Evolutionary conservation across 1,139 yeast species (phyloP).

Genomic region (Nakaseomyces nivariensis): DNA sequence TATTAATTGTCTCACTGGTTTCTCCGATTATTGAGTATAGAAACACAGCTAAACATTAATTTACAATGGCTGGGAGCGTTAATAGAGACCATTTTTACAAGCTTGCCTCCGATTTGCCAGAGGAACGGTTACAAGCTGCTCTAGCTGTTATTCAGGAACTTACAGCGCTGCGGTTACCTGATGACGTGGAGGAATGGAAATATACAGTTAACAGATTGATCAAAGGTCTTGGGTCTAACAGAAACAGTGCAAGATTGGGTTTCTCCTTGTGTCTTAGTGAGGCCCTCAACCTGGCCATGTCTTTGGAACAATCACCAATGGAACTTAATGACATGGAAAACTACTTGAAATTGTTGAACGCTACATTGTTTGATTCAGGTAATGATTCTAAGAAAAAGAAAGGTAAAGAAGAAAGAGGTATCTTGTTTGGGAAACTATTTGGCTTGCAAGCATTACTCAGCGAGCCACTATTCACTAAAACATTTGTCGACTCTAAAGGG

Average conservation of each 20-base stretch:
- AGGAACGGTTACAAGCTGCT: slow-evolving; percentile 68
- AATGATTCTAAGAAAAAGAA: slow-evolving; percentile 39
- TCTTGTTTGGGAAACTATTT: slow-evolving; percentile 73
- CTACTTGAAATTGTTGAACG: slow-evolving; percentile 36
- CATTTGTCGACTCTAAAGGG: slow-evolving; percentile 32
- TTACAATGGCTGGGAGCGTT: slow-evolving; percentile 33
- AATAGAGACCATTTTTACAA: slow-evolving; percentile 69
- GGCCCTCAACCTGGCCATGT: slow-evolving; percentile 40
- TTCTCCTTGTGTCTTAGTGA: slow-evolving; percentile 85
- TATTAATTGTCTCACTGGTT: too few relatives aligned
- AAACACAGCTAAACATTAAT: too few relatives aligned
- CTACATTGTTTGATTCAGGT: slow-evolving; percentile 28
- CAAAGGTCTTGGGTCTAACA: slow-evolving; percentile 70
- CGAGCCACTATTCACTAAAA: slow-evolving; percentile 31
- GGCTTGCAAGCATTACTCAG: slow-evolving; percentile 72
- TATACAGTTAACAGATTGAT: slow-evolving; percentile 72
- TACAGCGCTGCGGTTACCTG: slow-evolving; percentile 23
- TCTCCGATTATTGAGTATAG: too few relatives aligned
- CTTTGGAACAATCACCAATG: slow-evolving; percentile 15
- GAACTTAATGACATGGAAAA: slow-evolving; percentile 17
- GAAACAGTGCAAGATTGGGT: slow-evolving; percentile 81
- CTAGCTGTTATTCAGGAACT: slow-evolving; percentile 54
- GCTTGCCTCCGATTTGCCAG: slow-evolving; percentile 66
- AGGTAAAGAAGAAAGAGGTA: slow-evolving; percentile 77
- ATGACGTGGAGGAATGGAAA: slow-evolving; percentile 55